phyloP scores from a whole-genome alignment of 257 asterid species.

The Oldenlandia corymbosa region DNA sequence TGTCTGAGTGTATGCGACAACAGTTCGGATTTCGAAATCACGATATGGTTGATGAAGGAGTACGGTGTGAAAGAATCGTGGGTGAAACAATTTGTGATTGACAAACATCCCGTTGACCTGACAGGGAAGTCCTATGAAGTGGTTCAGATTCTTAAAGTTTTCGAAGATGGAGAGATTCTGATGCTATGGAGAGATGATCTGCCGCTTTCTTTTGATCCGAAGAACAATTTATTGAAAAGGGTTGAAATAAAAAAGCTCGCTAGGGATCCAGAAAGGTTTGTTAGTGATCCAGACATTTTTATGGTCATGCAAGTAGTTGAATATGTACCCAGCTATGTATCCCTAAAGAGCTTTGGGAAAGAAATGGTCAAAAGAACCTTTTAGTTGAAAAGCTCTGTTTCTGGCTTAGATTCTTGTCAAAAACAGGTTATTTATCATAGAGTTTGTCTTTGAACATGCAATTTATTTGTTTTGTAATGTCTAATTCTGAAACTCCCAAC shows the following conservation, averaged over 20 bases:
- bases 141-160: constrained; percentile 26
- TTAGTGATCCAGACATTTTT: too few relatives aligned
- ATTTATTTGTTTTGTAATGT: too few relatives aligned
- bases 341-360: constrained; percentile 18
- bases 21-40: constrained; percentile 17
- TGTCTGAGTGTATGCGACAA: constrained; percentile 40
- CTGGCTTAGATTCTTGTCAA: too few relatives aligned
- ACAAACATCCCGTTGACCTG: constrained; percentile 18
- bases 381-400: too few relatives aligned
- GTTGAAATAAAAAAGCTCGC: background rate
- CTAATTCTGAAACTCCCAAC: too few relatives aligned
- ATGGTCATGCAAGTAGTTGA: constrained; percentile 27
- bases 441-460: too few relatives aligned
- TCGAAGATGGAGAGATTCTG: constrained; percentile 38
- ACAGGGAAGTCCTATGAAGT: constrained; percentile 26
- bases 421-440: too few relatives aligned
- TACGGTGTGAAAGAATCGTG: constrained; percentile 39
- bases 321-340: constrained; percentile 33
- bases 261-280: background rate
- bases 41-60: constrained; percentile 54
- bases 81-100: constrained; percentile 35
- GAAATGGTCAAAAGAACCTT: constrained; percentile 18
- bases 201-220: background rate
- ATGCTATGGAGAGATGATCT: constrained; percentile 32
- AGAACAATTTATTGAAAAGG: background rate